Evolutionary conservation across 1,139 yeast genomes (phyloP), one percentile per base, ranked within the genome.

Genomic region (Hemisphaericaspora xylanilytica): DNA sequence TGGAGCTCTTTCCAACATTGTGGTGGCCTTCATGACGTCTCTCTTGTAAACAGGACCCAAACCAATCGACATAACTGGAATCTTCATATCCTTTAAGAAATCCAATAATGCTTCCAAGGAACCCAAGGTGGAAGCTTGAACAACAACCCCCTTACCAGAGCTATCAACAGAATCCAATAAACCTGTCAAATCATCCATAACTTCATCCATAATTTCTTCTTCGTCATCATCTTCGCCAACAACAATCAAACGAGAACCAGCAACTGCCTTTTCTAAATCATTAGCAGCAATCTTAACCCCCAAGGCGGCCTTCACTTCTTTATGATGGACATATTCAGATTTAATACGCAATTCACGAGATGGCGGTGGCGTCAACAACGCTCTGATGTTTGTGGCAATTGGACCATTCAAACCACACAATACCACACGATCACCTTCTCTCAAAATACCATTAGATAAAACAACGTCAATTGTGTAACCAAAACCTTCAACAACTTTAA

Each of bases 381-480:
- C 98, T 60, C 99, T 80, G 46, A 94, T 88, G 57, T 85, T 89
- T 3, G 99, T 94, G n/a, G 92, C 96, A 47, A 94, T 94, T 11
- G 98, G 98, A 28, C 99, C 99, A 61, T 90, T 92, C 80, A 89
- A 78, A 59, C 99, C 99, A 75, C 98, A 94, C 48, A 94, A 73
- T 4, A 94, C 96, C 40, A 94, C 79, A 50, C 97, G 76, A 55
- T 94, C 98, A 61, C 97, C 97, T 63, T 92, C 98, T 56, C 80
- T 79, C 55, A 94, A 71, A 43, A 89, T 72, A 81, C 98, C 99
- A 60, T 94, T 94, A 15, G 97, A 89, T 49, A 94, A 74, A 42
- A 94, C 89, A 48, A 94, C 98, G 77, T 94, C 98, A 56, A 94
- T 92, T 29, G 99, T 94, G 56, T 95, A 88, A 72, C 99, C 98